Base-by-base conservation (phyloP, 2,329 filamentous ascomycete species). In the Cordyceps tenuipes region DNA sequence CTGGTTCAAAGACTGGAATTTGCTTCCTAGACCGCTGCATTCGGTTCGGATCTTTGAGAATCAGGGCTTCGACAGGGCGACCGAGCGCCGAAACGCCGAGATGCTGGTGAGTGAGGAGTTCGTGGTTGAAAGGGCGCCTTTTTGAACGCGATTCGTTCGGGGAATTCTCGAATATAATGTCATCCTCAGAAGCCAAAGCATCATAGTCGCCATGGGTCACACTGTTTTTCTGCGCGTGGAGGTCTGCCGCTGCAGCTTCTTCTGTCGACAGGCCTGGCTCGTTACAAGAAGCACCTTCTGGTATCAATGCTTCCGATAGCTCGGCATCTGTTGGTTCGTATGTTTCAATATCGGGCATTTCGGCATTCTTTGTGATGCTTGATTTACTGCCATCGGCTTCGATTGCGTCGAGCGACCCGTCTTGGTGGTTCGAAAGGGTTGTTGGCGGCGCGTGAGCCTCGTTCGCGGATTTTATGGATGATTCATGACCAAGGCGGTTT, bases 31-130 rank as follows among this genome's bases (percentile, higher is more conserved):
- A 21, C 6, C 43, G 62, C 47, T 60, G 66, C 61, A 72, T 63
- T 49, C 65, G 66, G 23, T 74, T 71, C 8, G 73, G 71, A 48
- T 75, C 73, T 26, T 72, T 71, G 55, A 83, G 71, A 41, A 84
- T 71, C 50, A 84, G 76, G 26, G 78, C 77, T 17, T 76, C 71
- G 13, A 76, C 75, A 2, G 68, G 69, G 36, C 67, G 60, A 21
- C 75, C 75, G 3, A 76, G 69, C 1, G 73, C 71, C 3, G 66
- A 63, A 17, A 72, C 65, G 1, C 68, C 68, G 6, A 76, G 62
- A 29, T 64, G 62, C n/a, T 68, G 63, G 26, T 71, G 67, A 3
- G 66, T 65, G 0, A 74, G 52, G 15, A 73, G 66, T 3, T 61
- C 62, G 59, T 73, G 64, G 7, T 61, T 64, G 15, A 70, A 65